Conservation (phyloP, 1,284 basidiomycete species). For the Moesziomyces globuligerus region DNA sequence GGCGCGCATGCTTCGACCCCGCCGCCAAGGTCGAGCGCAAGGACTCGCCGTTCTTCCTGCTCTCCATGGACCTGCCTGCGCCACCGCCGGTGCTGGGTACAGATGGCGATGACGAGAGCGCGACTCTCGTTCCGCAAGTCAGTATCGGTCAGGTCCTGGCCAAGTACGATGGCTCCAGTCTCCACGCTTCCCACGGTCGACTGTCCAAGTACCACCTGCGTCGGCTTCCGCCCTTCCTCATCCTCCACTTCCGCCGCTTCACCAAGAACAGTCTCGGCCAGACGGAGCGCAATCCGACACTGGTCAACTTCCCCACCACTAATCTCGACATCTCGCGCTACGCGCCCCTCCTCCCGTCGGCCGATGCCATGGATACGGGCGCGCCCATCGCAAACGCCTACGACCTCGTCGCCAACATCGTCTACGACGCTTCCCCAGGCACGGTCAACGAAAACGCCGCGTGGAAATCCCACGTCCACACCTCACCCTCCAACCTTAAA, state of each 20-base stretch:
- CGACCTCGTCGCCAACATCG: constrained; percentile 94
- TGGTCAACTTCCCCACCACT: constrained; percentile 93
- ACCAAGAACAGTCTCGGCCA: constrained; percentile 93
- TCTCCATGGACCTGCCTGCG: constrained; percentile 88
- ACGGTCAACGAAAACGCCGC: constrained; percentile 86
- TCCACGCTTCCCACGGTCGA: constrained; percentile 52
- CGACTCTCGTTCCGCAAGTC: constrained; percentile 90
- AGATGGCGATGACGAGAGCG: constrained; percentile 77
- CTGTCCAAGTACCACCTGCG: constrained; percentile 84
- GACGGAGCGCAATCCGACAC: constrained; percentile 98
- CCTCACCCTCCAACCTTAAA: constrained; percentile 41
- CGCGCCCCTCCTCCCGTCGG: constrained; percentile 47
- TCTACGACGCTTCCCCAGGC: constrained; percentile 91
- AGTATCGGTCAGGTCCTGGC: constrained; percentile 88
- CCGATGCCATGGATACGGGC: constrained; percentile 57
- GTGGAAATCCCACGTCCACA: constrained; percentile 91
- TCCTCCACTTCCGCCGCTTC: constrained; percentile 95
- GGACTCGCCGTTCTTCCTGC: constrained; percentile 89
- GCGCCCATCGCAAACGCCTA: constrained; percentile 76
- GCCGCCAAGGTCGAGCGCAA: constrained; percentile 79
- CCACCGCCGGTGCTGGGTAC: constrained; percentile 95
- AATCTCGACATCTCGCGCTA: constrained; percentile 72
- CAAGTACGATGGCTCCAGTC: constrained; percentile 84
- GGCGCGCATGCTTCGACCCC: constrained; percentile 57
- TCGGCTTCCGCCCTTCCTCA: constrained; percentile 87